These are phyloP conservation scores for Neotropicomus parvogracilis DNA, from an alignment of 1,284 basidiomycete species.

Conservation along the genomic window DNA sequence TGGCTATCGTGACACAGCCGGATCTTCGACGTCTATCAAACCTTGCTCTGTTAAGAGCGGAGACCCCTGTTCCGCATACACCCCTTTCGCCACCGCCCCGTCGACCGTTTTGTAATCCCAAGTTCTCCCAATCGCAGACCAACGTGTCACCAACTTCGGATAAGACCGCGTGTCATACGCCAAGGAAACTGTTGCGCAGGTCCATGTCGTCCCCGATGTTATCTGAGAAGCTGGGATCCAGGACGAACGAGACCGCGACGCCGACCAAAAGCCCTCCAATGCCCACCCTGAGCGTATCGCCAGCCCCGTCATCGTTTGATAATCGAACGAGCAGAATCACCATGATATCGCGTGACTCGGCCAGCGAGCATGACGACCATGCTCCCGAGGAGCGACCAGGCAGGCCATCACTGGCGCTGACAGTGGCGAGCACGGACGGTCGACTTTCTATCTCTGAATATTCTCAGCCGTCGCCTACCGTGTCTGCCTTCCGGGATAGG, in stretches of 20 bases:
- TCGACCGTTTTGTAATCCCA: slow-evolving; percentile 43
- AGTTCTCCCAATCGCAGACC: slow-evolving; percentile 55
- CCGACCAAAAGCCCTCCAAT: slow-evolving; percentile 42
- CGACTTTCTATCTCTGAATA: slow-evolving; percentile 55
- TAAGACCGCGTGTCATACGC: slow-evolving; percentile 5
- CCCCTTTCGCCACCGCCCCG: slow-evolving; percentile 64
- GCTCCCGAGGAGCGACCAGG: slow-evolving; percentile 30
- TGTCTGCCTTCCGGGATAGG: slow-evolving; percentile 64
- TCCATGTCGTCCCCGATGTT: slow-evolving; percentile 51
- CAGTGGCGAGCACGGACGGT: slow-evolving; percentile 30
- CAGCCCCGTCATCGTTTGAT: slow-evolving; percentile 28
- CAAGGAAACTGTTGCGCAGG: slow-evolving; percentile 34
- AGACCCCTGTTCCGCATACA: slow-evolving; percentile 53
- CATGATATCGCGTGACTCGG: slow-evolving; percentile 39
- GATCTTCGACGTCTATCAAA: slow-evolving; percentile 31
- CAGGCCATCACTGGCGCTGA: slow-evolving; percentile 36
- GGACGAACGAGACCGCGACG: slow-evolving; percentile 31
- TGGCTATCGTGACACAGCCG: slow-evolving; percentile 19
- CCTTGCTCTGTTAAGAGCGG: slow-evolving; percentile 42
- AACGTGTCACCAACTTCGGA: slow-evolving; percentile 36
- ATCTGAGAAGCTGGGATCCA: slow-evolving; percentile 41
- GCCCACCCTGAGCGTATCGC: slow-evolving; percentile 32
- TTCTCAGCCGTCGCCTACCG: slow-evolving; percentile 59
- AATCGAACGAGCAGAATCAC: slow-evolving; percentile 34
- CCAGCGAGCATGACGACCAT: slow-evolving; percentile 40